phyloP scores from a whole-genome alignment of 2,329 filamentous ascomycete genomes.

The Ophiostoma quercus region DNA sequence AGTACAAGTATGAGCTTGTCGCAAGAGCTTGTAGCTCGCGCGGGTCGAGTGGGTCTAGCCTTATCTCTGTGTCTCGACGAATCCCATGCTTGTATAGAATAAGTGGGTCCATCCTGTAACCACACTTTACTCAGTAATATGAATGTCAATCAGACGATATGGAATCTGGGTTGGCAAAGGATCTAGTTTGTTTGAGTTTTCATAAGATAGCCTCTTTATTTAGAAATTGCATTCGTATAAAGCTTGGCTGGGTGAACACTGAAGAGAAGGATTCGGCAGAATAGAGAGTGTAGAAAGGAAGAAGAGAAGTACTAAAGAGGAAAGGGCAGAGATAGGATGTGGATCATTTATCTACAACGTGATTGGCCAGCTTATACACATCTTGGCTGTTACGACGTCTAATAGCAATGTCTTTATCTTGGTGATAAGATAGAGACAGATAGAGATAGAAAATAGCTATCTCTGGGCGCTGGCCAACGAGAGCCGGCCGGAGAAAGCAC shows the following conservation, averaged over 20 bases:
- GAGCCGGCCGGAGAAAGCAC: background rate
- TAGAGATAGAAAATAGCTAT: background rate
- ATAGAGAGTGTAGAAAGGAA: background rate
- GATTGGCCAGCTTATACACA: background rate
- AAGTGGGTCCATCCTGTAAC: background rate
- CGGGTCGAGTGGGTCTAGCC: background rate
- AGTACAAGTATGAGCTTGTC: too few species aligned
- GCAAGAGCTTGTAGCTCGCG: background rate
- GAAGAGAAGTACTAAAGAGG: background rate
- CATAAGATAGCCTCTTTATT: background rate
- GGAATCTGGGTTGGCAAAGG: background rate
- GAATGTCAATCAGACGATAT: too few species aligned
- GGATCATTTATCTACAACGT: background rate
- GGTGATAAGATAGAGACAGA: background rate
- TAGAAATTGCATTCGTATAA: background rate
- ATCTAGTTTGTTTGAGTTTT: background rate
- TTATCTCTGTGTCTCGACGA: background rate
- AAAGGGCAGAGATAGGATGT: background rate
- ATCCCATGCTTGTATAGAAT: background rate
- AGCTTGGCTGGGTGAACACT: background rate
- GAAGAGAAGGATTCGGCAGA: background rate
- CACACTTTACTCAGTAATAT: background rate
- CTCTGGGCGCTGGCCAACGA: constrained; percentile 10
- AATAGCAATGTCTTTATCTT: background rate
- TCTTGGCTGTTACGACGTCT: constrained; percentile 8